Conservation (phyloP, 257 asterid genomes). For the Solanum clarkiae region DNA sequence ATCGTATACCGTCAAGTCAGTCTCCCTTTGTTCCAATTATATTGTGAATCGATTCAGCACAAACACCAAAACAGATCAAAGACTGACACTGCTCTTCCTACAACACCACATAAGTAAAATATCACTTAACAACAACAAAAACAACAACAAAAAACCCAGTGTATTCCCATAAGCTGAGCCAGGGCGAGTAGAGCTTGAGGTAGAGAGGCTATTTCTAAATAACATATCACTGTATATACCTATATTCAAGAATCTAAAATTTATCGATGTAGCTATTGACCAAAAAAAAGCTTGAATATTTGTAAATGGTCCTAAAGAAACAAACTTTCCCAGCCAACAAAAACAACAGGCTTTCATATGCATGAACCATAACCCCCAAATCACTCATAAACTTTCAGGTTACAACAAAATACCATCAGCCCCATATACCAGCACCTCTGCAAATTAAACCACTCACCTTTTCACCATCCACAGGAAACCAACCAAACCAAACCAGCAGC, state of each 20-base stretch:
- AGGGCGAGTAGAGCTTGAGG: not conserved
- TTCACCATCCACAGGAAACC: not conserved
- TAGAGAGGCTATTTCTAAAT: not conserved
- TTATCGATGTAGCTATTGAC: not conserved
- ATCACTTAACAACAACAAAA: not conserved
- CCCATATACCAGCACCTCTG: not conserved
- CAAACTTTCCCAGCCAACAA: not conserved
- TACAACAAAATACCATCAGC: not conserved
- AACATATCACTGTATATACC: not conserved
- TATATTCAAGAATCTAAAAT: not conserved
- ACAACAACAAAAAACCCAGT: not conserved
- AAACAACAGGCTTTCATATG: not conserved
- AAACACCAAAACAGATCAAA: conserved; percentile 26
- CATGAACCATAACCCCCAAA: not conserved
- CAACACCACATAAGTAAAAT: conserved; percentile 1
- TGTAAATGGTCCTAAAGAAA: not conserved
- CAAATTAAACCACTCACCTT: not conserved
- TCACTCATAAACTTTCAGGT: not conserved
- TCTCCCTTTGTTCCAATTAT: not conserved
- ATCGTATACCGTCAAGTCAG: not conserved
- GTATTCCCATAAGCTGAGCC: not conserved
- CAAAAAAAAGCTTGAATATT: not conserved
- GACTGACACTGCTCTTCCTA: conserved; percentile 8
- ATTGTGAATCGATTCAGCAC: not conserved
- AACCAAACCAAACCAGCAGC: not conserved